Percentiles rank a stretch among this genome's conserved stretches.
Conservation (phyloP, 2,329 filamentous ascomycete genomes). For the Chaetothyriales sp. region DNA sequence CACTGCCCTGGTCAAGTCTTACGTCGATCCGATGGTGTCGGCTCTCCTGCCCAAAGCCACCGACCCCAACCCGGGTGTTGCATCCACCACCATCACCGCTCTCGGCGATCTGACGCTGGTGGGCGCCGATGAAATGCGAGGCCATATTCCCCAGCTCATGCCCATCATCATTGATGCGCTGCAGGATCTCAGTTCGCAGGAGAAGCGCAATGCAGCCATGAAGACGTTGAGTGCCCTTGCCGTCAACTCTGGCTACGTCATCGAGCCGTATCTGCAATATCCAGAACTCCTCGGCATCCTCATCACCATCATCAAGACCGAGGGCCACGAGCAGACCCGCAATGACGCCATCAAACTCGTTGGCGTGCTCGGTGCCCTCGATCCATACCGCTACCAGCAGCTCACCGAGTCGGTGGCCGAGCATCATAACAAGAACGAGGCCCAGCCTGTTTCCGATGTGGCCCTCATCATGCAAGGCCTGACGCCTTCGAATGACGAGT, state of each 20-base stretch:
- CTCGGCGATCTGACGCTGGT: conserved; percentile 90
- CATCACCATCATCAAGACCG: conserved; percentile 85
- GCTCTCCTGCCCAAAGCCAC: conserved; percentile 87
- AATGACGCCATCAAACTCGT: conserved; percentile 94
- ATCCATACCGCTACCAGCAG: conserved; percentile 86
- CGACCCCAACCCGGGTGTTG: conserved; percentile 73
- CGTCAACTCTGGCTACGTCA: conserved; percentile 94
- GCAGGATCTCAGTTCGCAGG: conserved; percentile 81
- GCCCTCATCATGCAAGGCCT: conserved; percentile 95
- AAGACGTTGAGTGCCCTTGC: conserved; percentile 83
- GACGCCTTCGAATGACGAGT: conserved; percentile 93
- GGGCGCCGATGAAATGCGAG: conserved; percentile 83
- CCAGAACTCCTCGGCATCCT: conserved; percentile 84
- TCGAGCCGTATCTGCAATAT: conserved; percentile 88
- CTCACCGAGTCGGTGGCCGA: conserved; percentile 71
- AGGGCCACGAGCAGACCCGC: conserved; percentile 71
- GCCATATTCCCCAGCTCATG: conserved; percentile 86
- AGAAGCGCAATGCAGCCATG: conserved; percentile 81
- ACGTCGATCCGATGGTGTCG: conserved; percentile 90
- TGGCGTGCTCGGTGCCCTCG: conserved; percentile 85
- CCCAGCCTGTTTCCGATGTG: conserved; percentile 71
- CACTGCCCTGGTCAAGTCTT: conserved; percentile 83
- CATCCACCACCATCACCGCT: conserved; percentile 86
- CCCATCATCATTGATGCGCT: conserved; percentile 85
- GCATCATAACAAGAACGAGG: conserved; percentile 54